These are phyloP conservation scores for Pisolithus microcarpus DNA, from an alignment of 768 basidiomycete genomes.

Conservation along the genomic window DNA sequence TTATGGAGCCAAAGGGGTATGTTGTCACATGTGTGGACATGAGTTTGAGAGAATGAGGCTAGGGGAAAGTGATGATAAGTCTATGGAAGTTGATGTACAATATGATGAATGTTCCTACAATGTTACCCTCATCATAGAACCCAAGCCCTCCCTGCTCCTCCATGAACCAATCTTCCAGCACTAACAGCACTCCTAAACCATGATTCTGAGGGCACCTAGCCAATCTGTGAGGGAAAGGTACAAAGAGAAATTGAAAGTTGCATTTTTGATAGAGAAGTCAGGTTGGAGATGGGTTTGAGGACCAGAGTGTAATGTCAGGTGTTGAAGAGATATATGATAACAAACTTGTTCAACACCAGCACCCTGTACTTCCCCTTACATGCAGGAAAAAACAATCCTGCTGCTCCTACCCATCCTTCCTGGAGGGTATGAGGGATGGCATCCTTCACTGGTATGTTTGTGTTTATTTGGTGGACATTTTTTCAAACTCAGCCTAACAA, in stretches of 20 bases:
- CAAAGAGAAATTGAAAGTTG: conserved; percentile 87
- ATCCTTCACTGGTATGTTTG: too few relatives aligned
- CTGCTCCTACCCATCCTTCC: too few relatives aligned
- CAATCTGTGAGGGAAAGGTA: conserved; percentile 68
- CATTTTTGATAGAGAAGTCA: conserved; percentile 53
- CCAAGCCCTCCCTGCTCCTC: conserved; percentile 30
- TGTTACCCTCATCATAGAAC: conserved; percentile 61
- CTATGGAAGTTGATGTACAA: not conserved
- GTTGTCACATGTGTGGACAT: conserved; percentile 43
- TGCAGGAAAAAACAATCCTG: too few relatives aligned
- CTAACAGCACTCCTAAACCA: conserved; percentile 84
- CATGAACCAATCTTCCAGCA: conserved; percentile 77
- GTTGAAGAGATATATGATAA: conserved; percentile 55
- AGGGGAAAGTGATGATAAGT: conserved; percentile 1
- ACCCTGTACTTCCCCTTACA: too few relatives aligned
- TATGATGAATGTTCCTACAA: conserved; percentile 36
- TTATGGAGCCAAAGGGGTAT: conserved; percentile 44
- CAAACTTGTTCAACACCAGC: conserved; percentile 45
- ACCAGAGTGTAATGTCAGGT: conserved; percentile 67
- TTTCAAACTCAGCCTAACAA: too few relatives aligned
- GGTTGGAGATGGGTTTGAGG: conserved; percentile 63
- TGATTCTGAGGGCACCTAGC: conserved; percentile 71
- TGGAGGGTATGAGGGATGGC: too few relatives aligned
- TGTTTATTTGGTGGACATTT: too few relatives aligned
- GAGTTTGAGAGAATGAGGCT: conserved; percentile 44